Evolutionary conservation across 805 yeast genomes (phyloP).

Genomic region (Grigorovia humatica): DNA sequence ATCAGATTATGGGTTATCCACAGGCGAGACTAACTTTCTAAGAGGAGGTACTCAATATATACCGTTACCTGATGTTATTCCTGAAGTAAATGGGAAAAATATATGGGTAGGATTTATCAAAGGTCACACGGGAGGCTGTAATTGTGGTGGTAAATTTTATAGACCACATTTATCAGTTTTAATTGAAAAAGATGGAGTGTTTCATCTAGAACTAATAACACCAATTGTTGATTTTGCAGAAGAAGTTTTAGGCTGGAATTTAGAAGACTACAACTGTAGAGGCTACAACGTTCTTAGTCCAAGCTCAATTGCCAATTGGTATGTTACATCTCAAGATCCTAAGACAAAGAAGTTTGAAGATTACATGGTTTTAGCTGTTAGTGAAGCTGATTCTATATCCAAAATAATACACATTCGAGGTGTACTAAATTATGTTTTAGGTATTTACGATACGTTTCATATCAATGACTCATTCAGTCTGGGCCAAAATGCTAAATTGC

Average conservation of each 20-base stretch:
- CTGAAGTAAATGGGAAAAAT: constrained; percentile 9
- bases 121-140: constrained; percentile 9
- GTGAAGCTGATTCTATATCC: constrained; percentile 32
- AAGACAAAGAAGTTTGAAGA: constrained; percentile 22
- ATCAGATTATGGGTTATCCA: not conserved
- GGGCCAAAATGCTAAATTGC: not conserved
- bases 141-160: constrained; percentile 11
- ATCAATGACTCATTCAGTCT: not conserved
- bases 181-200: constrained; percentile 10
- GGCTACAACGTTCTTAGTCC: constrained; percentile 9
- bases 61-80: constrained; percentile 10
- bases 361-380: constrained; percentile 30
- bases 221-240: constrained; percentile 10
- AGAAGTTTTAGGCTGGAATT: constrained; percentile 11
- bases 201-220: constrained; percentile 11
- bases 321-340: constrained; percentile 10
- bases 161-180: constrained; percentile 12
- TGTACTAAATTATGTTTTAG: constrained; percentile 29
- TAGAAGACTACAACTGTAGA: constrained; percentile 7
- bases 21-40: constrained; percentile 1
- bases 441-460: constrained; percentile 14
- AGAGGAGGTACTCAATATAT: constrained; percentile 16
- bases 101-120: constrained; percentile 18
- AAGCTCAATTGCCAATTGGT: constrained; percentile 13
- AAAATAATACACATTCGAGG: constrained; percentile 30